Base-by-base conservation (phyloP, 768 basidiomycete species). In the Podaxis sp. region DNA sequence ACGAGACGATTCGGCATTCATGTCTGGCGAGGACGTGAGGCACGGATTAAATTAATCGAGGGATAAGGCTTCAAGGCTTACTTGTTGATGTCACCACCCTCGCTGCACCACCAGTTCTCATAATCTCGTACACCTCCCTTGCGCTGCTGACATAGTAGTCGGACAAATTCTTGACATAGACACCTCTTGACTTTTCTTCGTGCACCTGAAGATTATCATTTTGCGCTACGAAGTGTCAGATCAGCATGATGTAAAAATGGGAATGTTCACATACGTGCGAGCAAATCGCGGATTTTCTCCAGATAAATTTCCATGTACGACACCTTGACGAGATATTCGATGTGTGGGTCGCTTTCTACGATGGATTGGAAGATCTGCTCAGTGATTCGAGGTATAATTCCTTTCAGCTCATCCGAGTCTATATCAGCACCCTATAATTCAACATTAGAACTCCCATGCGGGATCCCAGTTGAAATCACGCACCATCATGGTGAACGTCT, bases 231-330 rank as follows among this genome's bases (percentile, higher is more conserved):
- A 50, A 65, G 51, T 65, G 40, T 33, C 59, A 58, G 68, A 56
- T 50, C 38, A 56, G 22, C 12, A 22, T 55, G 15, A 66, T 46
- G 28, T 62, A 46, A 38, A 10, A 38, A 20, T 1, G 40, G 37
- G 37, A 37, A 30, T 6, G 26, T 6, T 28, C 36, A 85, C 96
- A 72, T 75, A 99, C 96, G 97, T 64, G 95, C 90, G 58, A 99
- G 83, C 60, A 99, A 78, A 82, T 99, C 97, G 57, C 96, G 85
- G 67, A 99, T 94, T 65, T 90, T 87, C 76, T 99, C 97, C 64
- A 99, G 83, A 76, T 99, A 99, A 64, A 99, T 99, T 79, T 99
- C 97, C 96, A 99, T 98, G 76, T 99, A 99, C 38, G 95, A 97
- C 56, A 98, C 97, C 78, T 99, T 99, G 74, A 99, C 97, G 66